phyloP scores from a whole-genome alignment of 192 early-diverging fungal genomes.

The Coemansia sp. region DNA sequence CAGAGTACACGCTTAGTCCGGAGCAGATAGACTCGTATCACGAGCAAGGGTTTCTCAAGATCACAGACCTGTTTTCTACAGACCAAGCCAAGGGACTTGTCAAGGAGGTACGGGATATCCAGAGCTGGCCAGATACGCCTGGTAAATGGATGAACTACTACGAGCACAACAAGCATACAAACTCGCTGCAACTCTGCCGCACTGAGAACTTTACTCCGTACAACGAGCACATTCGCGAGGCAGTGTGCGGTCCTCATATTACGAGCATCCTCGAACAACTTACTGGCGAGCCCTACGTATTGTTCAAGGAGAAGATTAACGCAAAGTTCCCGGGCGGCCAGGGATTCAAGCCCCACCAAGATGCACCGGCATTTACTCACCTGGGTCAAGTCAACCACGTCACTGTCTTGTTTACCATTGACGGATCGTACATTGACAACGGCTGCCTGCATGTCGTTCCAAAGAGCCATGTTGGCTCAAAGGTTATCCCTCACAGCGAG shows the following conservation, averaged over 20 bases:
- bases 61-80: slow-evolving; percentile 60
- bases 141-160: slow-evolving; percentile 73
- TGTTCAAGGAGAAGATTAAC: slow-evolving; percentile 72
- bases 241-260: slow-evolving; percentile 57
- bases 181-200: slow-evolving; percentile 61
- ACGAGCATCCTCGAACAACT: slow-evolving; percentile 59
- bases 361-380: slow-evolving; percentile 66
- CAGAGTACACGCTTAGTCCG: slow-evolving; percentile 48
- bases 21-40: slow-evolving; percentile 60
- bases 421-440: slow-evolving; percentile 60
- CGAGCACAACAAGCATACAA: slow-evolving; percentile 58
- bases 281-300: slow-evolving; percentile 58
- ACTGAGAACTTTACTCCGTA: slow-evolving; percentile 69
- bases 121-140: slow-evolving; percentile 59
- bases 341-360: slow-evolving; percentile 66
- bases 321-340: slow-evolving; percentile 66
- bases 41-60: slow-evolving; percentile 60
- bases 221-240: slow-evolving; percentile 47
- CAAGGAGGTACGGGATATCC: slow-evolving; percentile 51
- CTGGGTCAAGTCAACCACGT: slow-evolving; percentile 61
- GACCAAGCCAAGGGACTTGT: slow-evolving; percentile 59
- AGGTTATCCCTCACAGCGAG: slow-evolving; percentile 50
- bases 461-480: slow-evolving; percentile 51
- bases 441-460: slow-evolving; percentile 65
- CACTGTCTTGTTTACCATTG: slow-evolving; percentile 64